Evolutionary conservation across 1,139 yeast genomes (phyloP), one percentile per base, ranked within the genome.

Genomic region (Candida mesenterica): DNA sequence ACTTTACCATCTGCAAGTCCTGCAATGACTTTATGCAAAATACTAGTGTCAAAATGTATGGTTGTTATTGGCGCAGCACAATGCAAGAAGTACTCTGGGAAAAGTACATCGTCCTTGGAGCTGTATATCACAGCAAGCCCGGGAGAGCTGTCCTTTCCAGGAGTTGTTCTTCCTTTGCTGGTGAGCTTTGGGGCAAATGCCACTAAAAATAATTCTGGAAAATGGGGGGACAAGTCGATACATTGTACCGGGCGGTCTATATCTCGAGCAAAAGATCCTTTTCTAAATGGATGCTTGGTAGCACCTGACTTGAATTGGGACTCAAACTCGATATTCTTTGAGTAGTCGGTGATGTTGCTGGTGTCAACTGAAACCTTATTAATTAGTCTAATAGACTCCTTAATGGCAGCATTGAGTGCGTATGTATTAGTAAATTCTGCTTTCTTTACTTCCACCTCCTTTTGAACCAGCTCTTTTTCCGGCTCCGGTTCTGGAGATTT

Each of bases 61-160:
- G 62, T 62, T 5, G 77, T 64, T 8, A 76, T 70, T 1, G 79
- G 61, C 2, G 70, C 50, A 4, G 61, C 40, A 38, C 64, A 52
- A 14, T 63, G 59, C 33, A 80, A 65, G 27, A 68, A 65, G 48
- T 61, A 71, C 45, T 79, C 85, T 0, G 84, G 80, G 22, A 57
- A 46, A 4, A 50, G 38, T 10, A 37, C 40, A 19, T 28, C 18
- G 35, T 33, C 44, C 15, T 36, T 57, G 26, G 41, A 39, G 45
- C 48, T 59, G 52, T 54, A 67, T 37, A 59, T 57, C 44, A 52
- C 61, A 13, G 62, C 77, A 52, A 73, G 63, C 46, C 50, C 78
- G 34, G 51, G 60, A 3, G 61, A 18, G 52, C 58, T 30, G 13
- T 28, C 35, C 15, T 18, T 41, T 30, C n/a, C n/a, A n/a, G n/a